A percentile compares a stretch with the other conserved stretches of the same genome.
Evolutionary conservation across 2,329 filamentous ascomycete species (phyloP).

Genomic region (Colletotrichum liriopes): DNA sequence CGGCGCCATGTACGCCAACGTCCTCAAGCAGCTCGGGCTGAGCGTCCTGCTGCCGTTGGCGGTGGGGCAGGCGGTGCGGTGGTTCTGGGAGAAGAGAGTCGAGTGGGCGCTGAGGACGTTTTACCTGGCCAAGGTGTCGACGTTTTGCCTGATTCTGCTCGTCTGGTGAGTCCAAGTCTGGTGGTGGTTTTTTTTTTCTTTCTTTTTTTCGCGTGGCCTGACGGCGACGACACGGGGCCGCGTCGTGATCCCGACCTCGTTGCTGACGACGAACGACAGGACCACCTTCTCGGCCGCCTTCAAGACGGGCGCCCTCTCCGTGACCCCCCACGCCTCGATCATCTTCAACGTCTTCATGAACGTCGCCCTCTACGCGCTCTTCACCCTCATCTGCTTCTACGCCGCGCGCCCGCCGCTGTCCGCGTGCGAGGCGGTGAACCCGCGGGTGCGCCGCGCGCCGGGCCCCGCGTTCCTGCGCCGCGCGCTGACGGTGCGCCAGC

Average conservation of each 20-base stretch:
- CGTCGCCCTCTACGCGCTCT: slow-evolving; percentile 74
- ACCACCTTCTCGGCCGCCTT: slow-evolving; percentile 79
- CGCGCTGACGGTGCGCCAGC: slow-evolving; percentile 64
- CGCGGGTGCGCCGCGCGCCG: slow-evolving; percentile 44
- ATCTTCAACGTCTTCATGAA: slow-evolving; percentile 79
- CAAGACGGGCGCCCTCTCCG: slow-evolving; percentile 72
- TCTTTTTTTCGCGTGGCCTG: too few species aligned
- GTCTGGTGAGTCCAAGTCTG: slow-evolving; percentile 59
- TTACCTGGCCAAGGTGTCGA: slow-evolving; percentile 66
- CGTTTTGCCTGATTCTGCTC: slow-evolving; percentile 62
- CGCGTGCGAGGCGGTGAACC: slow-evolving; percentile 53
- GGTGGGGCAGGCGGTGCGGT: slow-evolving; percentile 73
- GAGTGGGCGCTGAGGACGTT: slow-evolving; percentile 68
- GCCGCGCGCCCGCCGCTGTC: slow-evolving; percentile 60
- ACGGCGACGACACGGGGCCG: too few species aligned
- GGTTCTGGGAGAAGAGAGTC: slow-evolving; percentile 65
- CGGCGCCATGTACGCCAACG: slow-evolving; percentile 74
- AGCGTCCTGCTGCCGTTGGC: slow-evolving; percentile 77
- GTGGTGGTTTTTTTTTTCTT: too few species aligned
- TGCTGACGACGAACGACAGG: slow-evolving; percentile 58
- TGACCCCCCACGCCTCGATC: slow-evolving; percentile 72
- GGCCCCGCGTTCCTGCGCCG: slow-evolving; percentile 51
- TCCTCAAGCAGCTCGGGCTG: slow-evolving; percentile 78
- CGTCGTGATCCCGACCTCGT: background rate
- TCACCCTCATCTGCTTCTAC: slow-evolving; percentile 73